Conservation (phyloP, 2,329 filamentous ascomycete genomes). For the Conoideocrella luteorostrata region DNA sequence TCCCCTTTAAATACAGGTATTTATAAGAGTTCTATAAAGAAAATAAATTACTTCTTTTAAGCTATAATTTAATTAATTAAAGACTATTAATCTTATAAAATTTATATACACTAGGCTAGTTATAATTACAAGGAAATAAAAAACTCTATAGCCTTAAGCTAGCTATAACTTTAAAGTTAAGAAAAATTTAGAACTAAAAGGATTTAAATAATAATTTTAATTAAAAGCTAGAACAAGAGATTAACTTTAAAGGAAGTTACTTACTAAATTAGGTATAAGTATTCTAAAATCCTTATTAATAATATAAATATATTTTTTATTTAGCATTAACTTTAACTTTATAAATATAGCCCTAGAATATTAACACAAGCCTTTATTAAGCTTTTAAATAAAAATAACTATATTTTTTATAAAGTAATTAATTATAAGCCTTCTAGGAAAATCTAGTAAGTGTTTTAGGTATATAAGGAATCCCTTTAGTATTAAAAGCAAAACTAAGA, state of each 20-base stretch:
- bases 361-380: slow-evolving; percentile 2
- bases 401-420: slow-evolving; percentile 1
- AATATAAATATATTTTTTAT: background rate
- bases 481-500: too few species aligned
- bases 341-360: background rate
- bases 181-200: background rate
- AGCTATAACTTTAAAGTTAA: background rate
- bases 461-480: too few species aligned
- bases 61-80: background rate
- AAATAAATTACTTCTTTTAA: background rate
- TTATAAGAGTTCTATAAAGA: background rate
- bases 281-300: background rate
- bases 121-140: background rate
- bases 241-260: background rate
- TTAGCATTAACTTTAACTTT: background rate
- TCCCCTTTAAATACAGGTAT: too few species aligned
- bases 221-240: background rate
- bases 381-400: background rate
- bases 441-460: slow-evolving; percentile 3
- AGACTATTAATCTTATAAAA: background rate
- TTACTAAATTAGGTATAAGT: background rate
- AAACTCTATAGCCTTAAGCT: background rate
- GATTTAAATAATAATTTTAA: background rate
- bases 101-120: background rate
- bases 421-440: too few species aligned